Percentiles rank a stretch among this genome's conserved stretches.
phyloP scores from a whole-genome alignment of 768 basidiomycete genomes.

The Nevesoporus exiguus region DNA sequence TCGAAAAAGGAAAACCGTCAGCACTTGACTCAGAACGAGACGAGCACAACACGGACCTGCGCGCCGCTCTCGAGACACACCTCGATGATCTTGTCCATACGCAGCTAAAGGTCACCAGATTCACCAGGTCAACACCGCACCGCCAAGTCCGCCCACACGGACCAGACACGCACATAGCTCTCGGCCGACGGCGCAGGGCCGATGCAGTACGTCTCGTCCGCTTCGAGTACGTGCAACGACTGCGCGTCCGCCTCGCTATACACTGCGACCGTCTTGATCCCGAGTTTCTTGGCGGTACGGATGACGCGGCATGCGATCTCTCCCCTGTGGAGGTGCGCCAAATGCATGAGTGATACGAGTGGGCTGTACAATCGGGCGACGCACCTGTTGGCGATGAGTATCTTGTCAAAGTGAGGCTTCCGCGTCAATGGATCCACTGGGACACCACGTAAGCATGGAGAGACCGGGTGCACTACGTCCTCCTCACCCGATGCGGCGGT shows the following conservation, averaged over 20 bases:
- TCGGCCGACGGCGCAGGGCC: constrained; percentile 87
- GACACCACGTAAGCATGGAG: not conserved
- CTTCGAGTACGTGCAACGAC: constrained; percentile 79
- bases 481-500: constrained; percentile 19
- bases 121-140: constrained; percentile 2
- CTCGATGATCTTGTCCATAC: constrained; percentile 85
- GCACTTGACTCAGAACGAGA: not conserved
- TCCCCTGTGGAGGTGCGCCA: constrained; percentile 50
- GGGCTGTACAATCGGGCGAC: not conserved
- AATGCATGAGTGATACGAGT: not conserved
- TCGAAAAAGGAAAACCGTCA: not conserved
- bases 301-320: constrained; percentile 97
- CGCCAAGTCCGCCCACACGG: not conserved
- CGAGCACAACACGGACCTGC: constrained; percentile 49
- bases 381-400: constrained; percentile 84
- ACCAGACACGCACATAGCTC: constrained; percentile 68
- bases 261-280: constrained; percentile 89
- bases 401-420: constrained; percentile 79
- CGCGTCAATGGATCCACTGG: constrained; percentile 10
- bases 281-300: constrained; percentile 81
- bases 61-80: constrained; percentile 80
- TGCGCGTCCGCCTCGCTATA: constrained; percentile 84
- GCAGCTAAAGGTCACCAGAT: constrained; percentile 46
- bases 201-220: constrained; percentile 89
- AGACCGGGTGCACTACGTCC: not conserved